These are phyloP conservation scores for Colletotrichum somersetense DNA, from an alignment of 2,329 filamentous ascomycete genomes.

Conservation along the genomic window DNA sequence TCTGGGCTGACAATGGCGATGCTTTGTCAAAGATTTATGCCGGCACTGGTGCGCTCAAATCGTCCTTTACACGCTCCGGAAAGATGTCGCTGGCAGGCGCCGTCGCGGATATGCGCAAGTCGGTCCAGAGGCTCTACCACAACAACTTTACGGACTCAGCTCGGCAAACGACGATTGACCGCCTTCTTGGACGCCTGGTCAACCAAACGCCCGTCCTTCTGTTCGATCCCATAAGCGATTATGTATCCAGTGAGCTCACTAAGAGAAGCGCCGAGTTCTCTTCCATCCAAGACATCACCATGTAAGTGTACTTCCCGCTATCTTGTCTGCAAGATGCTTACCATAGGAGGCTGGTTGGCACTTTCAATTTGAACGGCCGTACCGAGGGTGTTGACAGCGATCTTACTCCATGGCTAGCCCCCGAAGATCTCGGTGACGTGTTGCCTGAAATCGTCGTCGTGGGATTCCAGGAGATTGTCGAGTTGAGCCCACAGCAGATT, in stretches of 20 bases:
- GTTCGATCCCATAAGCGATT: slow-evolving; percentile 95
- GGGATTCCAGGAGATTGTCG: slow-evolving; percentile 98
- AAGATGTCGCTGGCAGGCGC: slow-evolving; percentile 97
- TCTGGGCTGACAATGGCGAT: slow-evolving; percentile 99
- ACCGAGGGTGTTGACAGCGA: slow-evolving; percentile 83
- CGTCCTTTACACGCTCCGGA: slow-evolving; percentile 91
- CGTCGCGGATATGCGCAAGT: slow-evolving; percentile 95
- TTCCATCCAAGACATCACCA: slow-evolving; percentile 77
- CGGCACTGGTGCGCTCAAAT: slow-evolving; percentile 94
- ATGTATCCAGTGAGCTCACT: slow-evolving; percentile 80
- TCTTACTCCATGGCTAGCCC: slow-evolving; percentile 87
- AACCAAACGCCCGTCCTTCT: slow-evolving; percentile 87
- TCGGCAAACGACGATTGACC: slow-evolving; percentile 93
- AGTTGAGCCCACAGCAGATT: slow-evolving; percentile 96
- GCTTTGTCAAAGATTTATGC: slow-evolving; percentile 95
- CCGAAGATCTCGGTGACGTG: slow-evolving; percentile 66
- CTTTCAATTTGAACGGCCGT: slow-evolving; percentile 94
- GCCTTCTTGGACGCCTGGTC: slow-evolving; percentile 86
- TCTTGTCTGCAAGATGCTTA: slow-evolving; percentile 43
- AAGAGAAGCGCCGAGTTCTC: slow-evolving; percentile 80
- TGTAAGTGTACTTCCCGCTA: slow-evolving; percentile 64
- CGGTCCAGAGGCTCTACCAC: slow-evolving; percentile 92
- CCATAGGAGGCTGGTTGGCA: slow-evolving; percentile 72
- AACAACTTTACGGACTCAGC: slow-evolving; percentile 98
- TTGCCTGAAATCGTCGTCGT: slow-evolving; percentile 90